A percentile compares a stretch with the other conserved stretches of the same genome.
phyloP scores from a whole-genome alignment of 106 monocot species.

The Dioscorea alata region DNA sequence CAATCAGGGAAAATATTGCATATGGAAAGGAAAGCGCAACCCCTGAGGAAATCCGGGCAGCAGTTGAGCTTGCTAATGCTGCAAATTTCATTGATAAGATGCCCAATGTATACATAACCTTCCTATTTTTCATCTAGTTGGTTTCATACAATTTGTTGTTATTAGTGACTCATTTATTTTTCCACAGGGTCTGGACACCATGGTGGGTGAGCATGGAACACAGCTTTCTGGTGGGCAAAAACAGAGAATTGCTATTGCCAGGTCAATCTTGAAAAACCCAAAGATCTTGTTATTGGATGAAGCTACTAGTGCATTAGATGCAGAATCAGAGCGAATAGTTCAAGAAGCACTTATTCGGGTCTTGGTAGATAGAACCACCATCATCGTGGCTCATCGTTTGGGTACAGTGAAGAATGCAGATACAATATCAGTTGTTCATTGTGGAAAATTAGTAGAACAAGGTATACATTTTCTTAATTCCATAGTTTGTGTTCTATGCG shows the following conservation, averaged over 20 bases:
- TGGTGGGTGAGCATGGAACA: constrained; percentile 78
- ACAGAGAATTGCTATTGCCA: constrained; percentile 80
- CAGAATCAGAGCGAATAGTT: constrained; percentile 73
- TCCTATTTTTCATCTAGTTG: background rate
- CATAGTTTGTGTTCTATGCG: too few relatives aligned
- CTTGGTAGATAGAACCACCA: constrained; percentile 70
- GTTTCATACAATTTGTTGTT: background rate
- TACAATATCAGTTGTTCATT: constrained; percentile 56
- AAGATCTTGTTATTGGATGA: constrained; percentile 78
- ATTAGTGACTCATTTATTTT: background rate
- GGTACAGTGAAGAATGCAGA: constrained; percentile 71
- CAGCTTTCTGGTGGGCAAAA: constrained; percentile 68
- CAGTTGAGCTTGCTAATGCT: constrained; percentile 73
- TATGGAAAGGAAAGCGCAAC: constrained; percentile 65
- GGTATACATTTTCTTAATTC: constrained; percentile 14
- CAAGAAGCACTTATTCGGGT: constrained; percentile 71
- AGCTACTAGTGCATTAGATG: constrained; percentile 81
- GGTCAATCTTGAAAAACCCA: constrained; percentile 75
- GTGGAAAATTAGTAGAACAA: constrained; percentile 68
- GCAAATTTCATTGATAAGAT: constrained; percentile 76
- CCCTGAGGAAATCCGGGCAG: constrained; percentile 44
- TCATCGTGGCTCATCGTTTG: constrained; percentile 76
- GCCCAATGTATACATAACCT: constrained; percentile 35
- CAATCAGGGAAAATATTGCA: constrained; percentile 64
- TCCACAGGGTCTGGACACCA: constrained; percentile 63